Base-by-base conservation (phyloP, 2,329 filamentous ascomycete species). In the Aspergillus pseudotamarii region DNA sequence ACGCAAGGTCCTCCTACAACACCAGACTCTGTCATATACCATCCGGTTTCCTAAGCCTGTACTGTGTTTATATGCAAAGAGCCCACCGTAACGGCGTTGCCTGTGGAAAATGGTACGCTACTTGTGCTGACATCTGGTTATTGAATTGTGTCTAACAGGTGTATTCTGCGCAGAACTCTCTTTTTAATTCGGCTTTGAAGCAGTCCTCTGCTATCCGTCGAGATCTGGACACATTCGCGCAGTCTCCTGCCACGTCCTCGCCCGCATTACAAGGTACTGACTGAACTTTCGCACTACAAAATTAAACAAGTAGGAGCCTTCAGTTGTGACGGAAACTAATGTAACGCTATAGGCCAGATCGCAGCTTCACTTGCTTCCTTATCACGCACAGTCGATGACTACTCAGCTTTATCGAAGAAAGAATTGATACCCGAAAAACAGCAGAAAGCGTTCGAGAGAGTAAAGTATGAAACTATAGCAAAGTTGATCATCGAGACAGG, bases 351-450 rank as follows among this genome's bases (percentile, higher is more conserved):
- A 78, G 90, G 90, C 74, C 91, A 93, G 78, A 87, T 93, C 67
- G 90, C 90, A n/a, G 90, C 89, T 23, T 91, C 91, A 16, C 82
- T 96, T 34, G 89, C 91, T 50, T 88, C 93, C 64, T 93, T 99
- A 78, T 88, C 91, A 54, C 92, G 95, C 65, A 96, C 93, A 0
- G 85, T 99, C 68, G 94, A 97, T 80, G 94, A 97, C 75, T 99
- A 99, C 83, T 88, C 91, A 72, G 86, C 86, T 60, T 88, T 96
- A 34, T 91, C 94, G 1, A 91, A 92, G 68, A 91, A 94, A 72
- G 95, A 99, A 78, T 88, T 97, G 36, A 94, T 96, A 61, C 86
- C 91, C 5, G 90, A 92, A 64, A 99, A 98, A 80, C 92, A 96
- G 71, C 90, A 95, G 64, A 97, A 98, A 75, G 95, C 94, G 1